Percentiles rank a stretch among this genome's conserved stretches.
Evolutionary conservation across 495 filamentous ascomycete species (phyloP).

Genomic region (Paragyromitra xinjiangensis): DNA sequence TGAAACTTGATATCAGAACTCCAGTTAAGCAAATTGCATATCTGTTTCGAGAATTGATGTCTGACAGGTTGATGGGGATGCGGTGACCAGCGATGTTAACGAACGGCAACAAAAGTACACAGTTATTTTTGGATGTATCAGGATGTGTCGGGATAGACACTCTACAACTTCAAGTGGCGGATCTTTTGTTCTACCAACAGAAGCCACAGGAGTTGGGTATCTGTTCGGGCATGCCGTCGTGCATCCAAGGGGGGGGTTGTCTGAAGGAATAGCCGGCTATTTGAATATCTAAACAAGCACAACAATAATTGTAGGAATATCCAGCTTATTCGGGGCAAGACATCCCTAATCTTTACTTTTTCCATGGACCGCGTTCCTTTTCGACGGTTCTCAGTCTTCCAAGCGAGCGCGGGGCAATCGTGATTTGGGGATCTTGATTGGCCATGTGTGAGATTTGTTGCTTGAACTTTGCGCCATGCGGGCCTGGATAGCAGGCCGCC

Average conservation of each 20-base stretch:
- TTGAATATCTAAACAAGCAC: neutral
- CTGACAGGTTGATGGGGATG: constrained; percentile 19
- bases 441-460: constrained; percentile 33
- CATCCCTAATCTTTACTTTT: neutral
- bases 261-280: neutral
- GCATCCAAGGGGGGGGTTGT: neutral
- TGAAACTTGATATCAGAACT: constrained; percentile 10
- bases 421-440: constrained; percentile 12
- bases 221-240: neutral
- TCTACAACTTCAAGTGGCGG: neutral
- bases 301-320: neutral
- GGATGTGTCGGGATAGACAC: neutral
- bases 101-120: neutral
- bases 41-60: constrained; percentile 6
- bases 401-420: constrained; percentile 25
- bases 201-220: constrained; percentile 8
- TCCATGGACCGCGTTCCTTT: neutral
- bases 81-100: neutral
- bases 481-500: constrained; percentile 12
- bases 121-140: neutral
- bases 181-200: neutral
- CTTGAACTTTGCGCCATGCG: constrained; percentile 28
- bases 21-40: neutral
- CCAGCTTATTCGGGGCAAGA: neutral
- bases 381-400: neutral